phyloP scores from a whole-genome alignment of 1,284 basidiomycete species.

The Tetrapyrgos nigripes region DNA sequence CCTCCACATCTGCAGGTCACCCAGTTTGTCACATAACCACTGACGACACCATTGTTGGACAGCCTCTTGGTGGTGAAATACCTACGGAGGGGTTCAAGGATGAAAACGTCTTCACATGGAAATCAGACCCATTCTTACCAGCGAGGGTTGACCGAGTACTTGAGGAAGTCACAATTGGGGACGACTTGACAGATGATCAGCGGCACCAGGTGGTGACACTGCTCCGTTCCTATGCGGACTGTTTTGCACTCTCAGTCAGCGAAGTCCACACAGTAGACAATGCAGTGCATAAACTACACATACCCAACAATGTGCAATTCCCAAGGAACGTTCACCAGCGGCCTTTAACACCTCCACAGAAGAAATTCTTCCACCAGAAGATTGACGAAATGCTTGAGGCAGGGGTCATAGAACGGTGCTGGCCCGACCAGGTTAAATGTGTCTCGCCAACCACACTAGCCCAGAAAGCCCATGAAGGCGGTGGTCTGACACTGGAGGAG shows the following conservation, averaged over 20 bases:
- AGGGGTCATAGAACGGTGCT: conserved; percentile 30
- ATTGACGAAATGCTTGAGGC: conserved; percentile 39
- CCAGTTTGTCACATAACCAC: no score
- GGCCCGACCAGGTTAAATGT: conserved; percentile 32
- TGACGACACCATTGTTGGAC: conserved; percentile 23
- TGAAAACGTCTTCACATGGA: no score
- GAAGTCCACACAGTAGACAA: conserved; percentile 29
- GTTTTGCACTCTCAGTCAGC: conserved; percentile 36
- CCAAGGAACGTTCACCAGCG: no score
- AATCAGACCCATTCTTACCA: no score
- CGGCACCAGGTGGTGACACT: conserved; percentile 14
- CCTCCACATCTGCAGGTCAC: no score
- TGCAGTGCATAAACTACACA: conserved; percentile 29
- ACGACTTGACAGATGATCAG: conserved; percentile 23
- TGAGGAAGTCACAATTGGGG: conserved; percentile 25
- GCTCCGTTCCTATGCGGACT: conserved; percentile 31
- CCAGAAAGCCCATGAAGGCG: conserved; percentile 35
- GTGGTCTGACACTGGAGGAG: conserved; percentile 27
- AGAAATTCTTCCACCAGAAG: no score
- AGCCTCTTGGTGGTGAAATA: conserved; percentile 11
- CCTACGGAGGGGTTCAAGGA: no score
- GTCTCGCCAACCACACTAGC: no score
- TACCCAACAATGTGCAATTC: conserved; percentile 30
- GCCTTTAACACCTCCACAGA: no score
- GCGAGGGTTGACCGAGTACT: conserved; percentile 27